Conservation (phyloP, 2,329 filamentous ascomycete genomes). For the Fusarium mundagurra region DNA sequence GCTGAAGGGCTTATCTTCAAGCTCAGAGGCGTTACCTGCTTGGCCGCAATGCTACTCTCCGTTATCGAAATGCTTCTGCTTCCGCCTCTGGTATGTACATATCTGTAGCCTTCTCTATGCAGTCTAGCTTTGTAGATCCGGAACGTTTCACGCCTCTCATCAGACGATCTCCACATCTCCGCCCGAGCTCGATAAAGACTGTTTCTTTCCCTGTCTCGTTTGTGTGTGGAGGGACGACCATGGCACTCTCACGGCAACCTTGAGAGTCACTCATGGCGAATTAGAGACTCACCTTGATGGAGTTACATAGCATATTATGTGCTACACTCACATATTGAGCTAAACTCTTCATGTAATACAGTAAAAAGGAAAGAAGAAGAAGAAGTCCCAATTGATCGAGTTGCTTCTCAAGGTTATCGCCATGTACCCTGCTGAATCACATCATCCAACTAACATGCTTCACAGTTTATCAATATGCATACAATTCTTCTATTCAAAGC, state of each 20-base stretch:
- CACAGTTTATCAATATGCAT: neutral
- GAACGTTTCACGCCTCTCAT: slow-evolving; percentile 11
- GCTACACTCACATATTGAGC: neutral
- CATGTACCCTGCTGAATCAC: neutral
- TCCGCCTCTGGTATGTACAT: slow-evolving; percentile 10
- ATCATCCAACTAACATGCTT: neutral
- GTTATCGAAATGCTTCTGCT: neutral
- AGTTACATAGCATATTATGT: neutral
- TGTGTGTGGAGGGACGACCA: neutral
- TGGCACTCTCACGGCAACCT: neutral
- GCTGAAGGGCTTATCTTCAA: slow-evolving; percentile 14
- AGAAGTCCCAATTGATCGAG: neutral
- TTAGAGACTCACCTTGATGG: slow-evolving; percentile 9
- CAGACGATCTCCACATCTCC: slow-evolving; percentile 10
- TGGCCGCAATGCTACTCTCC: slow-evolving; percentile 4
- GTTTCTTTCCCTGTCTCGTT: neutral
- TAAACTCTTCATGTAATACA: neutral
- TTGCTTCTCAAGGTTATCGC: neutral
- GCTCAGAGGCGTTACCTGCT: slow-evolving; percentile 15
- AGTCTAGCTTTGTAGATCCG: slow-evolving; percentile 31
- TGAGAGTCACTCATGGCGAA: slow-evolving; percentile 10
- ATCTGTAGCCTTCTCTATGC: slow-evolving; percentile 14
- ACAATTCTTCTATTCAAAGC: slow-evolving; percentile 2
- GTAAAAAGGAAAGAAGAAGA: neutral
- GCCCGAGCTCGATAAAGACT: neutral